Evolutionary conservation across 108 stramenopile genomes (phyloP).

Genomic region (Cyclostephanos tholiformis): DNA sequence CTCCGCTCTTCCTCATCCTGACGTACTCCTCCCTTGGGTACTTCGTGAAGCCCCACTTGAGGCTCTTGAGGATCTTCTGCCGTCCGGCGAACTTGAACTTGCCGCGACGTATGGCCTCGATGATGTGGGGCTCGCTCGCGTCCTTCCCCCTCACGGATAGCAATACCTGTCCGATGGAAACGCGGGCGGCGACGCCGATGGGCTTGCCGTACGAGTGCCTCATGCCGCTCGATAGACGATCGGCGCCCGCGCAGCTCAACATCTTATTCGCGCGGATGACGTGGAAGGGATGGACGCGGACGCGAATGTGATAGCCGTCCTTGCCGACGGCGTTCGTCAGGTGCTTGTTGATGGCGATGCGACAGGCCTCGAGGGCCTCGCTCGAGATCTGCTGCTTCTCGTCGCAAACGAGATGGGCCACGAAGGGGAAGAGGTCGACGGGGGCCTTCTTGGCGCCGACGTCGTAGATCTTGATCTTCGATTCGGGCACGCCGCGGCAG

Average conservation of each 20-base stretch:
- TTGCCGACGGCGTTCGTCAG: constrained; percentile 97
- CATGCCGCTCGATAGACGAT: constrained; percentile 99
- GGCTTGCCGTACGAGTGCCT: constrained; percentile 99
- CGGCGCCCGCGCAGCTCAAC: constrained; percentile 99
- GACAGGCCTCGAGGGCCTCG: constrained; percentile 99
- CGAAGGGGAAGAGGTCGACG: constrained; percentile 99
- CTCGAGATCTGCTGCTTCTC: constrained; percentile 99
- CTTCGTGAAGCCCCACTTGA: constrained; percentile 99
- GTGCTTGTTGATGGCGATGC: constrained; percentile 99
- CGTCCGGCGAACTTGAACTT: constrained; percentile 99
- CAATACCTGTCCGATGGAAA: constrained; percentile 98
- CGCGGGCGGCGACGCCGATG: constrained; percentile 98
- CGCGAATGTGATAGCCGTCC: constrained; percentile 99
- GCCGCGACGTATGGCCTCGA: constrained; percentile 99
- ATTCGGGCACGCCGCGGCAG: constrained; percentile 99
- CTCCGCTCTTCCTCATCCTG: constrained; percentile 88
- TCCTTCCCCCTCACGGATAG: constrained; percentile 96
- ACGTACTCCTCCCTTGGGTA: constrained; percentile 97
- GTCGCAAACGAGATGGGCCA: constrained; percentile 98
- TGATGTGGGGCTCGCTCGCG: constrained; percentile 82
- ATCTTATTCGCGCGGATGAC: constrained; percentile 99
- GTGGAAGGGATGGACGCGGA: constrained; percentile 99
- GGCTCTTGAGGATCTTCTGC: constrained; percentile 98
- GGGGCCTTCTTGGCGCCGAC: constrained; percentile 98
- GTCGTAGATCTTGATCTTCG: constrained; percentile 99